Evolutionary conservation across 495 filamentous ascomycete species (phyloP), one percentile per base, ranked within the genome.

Genomic region (Darksidea phi): DNA sequence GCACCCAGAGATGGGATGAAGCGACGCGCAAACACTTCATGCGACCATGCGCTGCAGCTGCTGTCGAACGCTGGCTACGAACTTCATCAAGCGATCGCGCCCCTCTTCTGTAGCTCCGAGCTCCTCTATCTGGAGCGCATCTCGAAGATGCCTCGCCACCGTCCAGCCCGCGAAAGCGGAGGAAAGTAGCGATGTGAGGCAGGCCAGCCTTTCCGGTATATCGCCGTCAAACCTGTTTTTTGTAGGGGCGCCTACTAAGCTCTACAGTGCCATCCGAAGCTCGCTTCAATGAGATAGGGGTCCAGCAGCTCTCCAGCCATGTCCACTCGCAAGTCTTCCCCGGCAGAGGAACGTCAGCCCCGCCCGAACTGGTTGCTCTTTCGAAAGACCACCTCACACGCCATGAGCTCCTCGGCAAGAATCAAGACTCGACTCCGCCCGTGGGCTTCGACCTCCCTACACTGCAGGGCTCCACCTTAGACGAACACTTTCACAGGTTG

Each of bases 401-500:
- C 41, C 95, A 99, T 76, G 85, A 93, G 38, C 79, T 99, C n/a
- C 78, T 88, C 20, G 94, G 90, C 17, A 97, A 96, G 80, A 92
- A 88, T 52, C 87, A 86, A 67, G 90, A 89, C 68, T 83, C 79
- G 28, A 77, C 79, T 6, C 77, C 82, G 5, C 90, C 94, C 0
- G 85, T 97, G 68, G 86, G 82, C 37, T 97, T 97, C 71, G 84
- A 96, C 61, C 76, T 99, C 0, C 94, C 94, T 0, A 67, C 75
- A 17, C 82, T 99, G 8, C 86, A 89, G 51, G 95, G 94, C 4
- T 67, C 79, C 25, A 88, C 89, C 0, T 74, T 99, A 23, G 95
- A 97, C 72, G 95, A 97, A 66, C 94, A 99, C 73, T 99, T 99
- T 70, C 79, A 90, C 78, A 92, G 84, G 71, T 82, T 99, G 5